phyloP scores from a whole-genome alignment of 192 early-diverging fungal genomes.

The Backusella circina region DNA sequence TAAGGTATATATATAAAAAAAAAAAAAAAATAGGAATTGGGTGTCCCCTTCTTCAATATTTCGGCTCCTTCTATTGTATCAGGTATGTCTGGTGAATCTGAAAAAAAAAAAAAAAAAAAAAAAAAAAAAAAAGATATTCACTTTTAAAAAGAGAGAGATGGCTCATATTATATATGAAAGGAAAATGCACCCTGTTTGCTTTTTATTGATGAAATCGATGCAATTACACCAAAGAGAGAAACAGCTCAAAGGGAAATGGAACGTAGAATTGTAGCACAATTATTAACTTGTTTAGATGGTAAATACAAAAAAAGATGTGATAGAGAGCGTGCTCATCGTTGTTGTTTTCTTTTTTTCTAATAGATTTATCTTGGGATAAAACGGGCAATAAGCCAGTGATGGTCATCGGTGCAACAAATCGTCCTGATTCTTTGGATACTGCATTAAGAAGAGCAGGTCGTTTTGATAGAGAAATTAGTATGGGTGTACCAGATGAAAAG shows the following conservation, averaged over 20 bases:
- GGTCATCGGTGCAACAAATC: constrained; percentile 90
- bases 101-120: too few species aligned
- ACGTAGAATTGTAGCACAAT: constrained; percentile 96
- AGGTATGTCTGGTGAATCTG: constrained; percentile 98
- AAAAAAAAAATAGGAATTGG: too few species aligned
- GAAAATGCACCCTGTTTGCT: constrained; percentile 56
- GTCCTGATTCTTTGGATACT: constrained; percentile 83
- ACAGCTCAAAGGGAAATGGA: constrained; percentile 99
- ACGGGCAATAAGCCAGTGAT: constrained; percentile 83
- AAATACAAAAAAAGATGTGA: constrained; percentile 33
- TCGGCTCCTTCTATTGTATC: constrained; percentile 93
- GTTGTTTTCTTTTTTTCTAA: background rate
- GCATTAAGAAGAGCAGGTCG: constrained; percentile 80
- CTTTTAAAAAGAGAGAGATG: too few species aligned
- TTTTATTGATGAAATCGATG: constrained; percentile 99
- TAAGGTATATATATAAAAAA: constrained; percentile 1
- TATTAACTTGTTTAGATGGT: constrained; percentile 98
- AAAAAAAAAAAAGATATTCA: too few species aligned
- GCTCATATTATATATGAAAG: too few species aligned
- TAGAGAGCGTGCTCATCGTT: too few species aligned
- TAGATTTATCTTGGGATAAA: constrained; percentile 88
- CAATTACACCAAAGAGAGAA: constrained; percentile 99
- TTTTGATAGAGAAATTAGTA: constrained; percentile 83
- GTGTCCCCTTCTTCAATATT: constrained; percentile 89
- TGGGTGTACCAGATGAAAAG: constrained; percentile 89